phyloP scores from a whole-genome alignment of 495 filamentous ascomycete genomes.

The Xylaria intraflava region DNA sequence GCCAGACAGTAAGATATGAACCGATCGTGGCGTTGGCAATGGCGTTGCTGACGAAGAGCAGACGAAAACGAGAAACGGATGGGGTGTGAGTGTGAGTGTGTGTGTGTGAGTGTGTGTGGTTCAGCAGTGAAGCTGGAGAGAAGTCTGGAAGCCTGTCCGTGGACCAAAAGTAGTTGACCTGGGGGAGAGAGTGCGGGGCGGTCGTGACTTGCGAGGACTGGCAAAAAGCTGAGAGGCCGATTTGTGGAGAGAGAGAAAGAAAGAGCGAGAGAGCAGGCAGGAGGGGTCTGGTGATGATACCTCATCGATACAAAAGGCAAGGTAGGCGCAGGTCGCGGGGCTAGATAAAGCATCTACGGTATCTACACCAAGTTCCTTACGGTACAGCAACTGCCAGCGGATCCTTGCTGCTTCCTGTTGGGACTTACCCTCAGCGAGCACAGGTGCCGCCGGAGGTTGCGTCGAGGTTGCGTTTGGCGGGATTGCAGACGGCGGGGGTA shows the following conservation, averaged over 20 bases:
- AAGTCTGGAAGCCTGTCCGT: neutral
- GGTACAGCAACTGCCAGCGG: neutral
- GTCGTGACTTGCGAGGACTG: too few relatives aligned
- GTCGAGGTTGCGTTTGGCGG: too few relatives aligned
- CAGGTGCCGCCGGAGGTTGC: too few relatives aligned
- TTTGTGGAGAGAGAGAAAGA: neutral
- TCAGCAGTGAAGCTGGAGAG: neutral
- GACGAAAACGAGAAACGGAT: neutral
- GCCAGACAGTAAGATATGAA: neutral
- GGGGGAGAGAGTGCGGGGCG: neutral
- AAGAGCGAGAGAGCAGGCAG: too few relatives aligned
- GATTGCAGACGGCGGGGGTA: too few relatives aligned
- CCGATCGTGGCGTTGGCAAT: neutral
- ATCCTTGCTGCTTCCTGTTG: too few relatives aligned
- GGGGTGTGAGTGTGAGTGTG: neutral
- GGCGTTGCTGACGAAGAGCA: neutral
- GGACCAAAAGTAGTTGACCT: neutral
- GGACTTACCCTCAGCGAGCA: too few relatives aligned
- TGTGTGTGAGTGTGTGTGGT: neutral
- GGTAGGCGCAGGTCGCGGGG: neutral
- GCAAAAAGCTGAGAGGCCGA: too few relatives aligned
- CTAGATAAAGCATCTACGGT: neutral
- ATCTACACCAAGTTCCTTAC: neutral
- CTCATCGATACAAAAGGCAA: neutral
- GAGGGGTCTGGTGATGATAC: constrained; percentile 1